phyloP scores from a whole-genome alignment of 1,139 yeast species.

The Protomyces lactucae-debilis region DNA sequence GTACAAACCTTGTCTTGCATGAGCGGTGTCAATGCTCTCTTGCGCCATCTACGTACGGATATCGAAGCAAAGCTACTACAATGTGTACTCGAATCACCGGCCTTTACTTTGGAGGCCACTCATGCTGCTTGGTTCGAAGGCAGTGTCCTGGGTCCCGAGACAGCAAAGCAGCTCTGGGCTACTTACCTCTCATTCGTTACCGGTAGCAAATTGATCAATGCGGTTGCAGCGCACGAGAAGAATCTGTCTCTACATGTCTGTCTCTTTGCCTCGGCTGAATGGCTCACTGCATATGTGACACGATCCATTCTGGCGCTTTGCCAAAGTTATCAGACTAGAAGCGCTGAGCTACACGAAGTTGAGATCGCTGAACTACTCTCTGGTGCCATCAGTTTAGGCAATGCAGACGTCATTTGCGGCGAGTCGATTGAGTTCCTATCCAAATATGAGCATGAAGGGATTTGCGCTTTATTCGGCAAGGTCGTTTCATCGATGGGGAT shows the following conservation, averaged over 20 bases:
- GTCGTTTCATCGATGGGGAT: background rate
- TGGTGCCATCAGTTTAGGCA: background rate
- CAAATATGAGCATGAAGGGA: background rate
- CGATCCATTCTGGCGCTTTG: background rate
- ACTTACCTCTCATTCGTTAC: background rate
- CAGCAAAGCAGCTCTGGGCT: background rate
- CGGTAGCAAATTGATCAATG: conserved; percentile 1
- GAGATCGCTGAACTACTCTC: background rate
- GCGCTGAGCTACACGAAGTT: background rate
- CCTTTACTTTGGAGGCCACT: background rate
- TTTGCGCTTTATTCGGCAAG: too few species aligned
- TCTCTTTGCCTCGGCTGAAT: background rate
- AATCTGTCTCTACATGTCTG: background rate
- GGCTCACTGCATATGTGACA: background rate
- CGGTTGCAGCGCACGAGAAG: background rate
- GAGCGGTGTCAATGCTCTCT: conserved; percentile 12
- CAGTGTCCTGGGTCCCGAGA: background rate
- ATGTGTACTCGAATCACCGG: background rate
- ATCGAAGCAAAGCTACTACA: background rate
- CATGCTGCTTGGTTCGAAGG: background rate
- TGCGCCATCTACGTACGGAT: background rate
- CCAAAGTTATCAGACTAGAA: background rate
- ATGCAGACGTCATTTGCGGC: background rate
- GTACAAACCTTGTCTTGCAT: background rate
- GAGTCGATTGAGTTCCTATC: background rate